These are phyloP conservation scores for Leptographium wingfieldii DNA, from an alignment of 2,329 filamentous ascomycete species.

Conservation along the genomic window DNA sequence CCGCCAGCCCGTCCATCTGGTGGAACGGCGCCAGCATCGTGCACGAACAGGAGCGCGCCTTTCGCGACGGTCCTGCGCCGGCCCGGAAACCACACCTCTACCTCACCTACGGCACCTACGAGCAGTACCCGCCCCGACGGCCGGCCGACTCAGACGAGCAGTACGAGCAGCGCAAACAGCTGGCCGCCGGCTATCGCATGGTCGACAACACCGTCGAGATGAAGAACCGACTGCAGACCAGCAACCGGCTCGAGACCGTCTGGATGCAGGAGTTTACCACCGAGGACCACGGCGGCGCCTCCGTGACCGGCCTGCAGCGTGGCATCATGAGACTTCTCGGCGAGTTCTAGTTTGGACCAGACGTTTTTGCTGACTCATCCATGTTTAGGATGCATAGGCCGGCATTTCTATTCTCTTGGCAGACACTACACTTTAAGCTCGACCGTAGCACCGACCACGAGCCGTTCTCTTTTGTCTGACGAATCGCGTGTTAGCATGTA, in stretches of 20 bases:
- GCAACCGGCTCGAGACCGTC: not conserved
- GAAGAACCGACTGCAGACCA: not conserved
- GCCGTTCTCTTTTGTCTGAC: too few species aligned
- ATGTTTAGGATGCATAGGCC: too few species aligned
- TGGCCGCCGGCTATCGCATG: not conserved
- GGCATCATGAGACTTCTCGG: constrained; percentile 4
- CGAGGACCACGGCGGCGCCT: constrained; percentile 8
- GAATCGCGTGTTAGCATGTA: too few species aligned
- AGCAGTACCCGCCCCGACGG: constrained; percentile 1
- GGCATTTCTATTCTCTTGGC: too few species aligned
- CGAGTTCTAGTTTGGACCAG: not conserved
- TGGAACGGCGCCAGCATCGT: constrained; percentile 3
- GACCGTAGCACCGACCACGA: too few species aligned
- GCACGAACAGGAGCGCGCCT: constrained; percentile 1
- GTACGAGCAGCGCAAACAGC: not conserved
- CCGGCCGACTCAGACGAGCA: constrained; percentile 4
- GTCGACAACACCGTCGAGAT: constrained; percentile 1
- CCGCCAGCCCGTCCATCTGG: constrained; percentile 9
- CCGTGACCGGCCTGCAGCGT: constrained; percentile 5
- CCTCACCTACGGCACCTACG: constrained; percentile 5
- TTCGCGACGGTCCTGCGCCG: not conserved
- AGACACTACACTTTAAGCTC: too few species aligned
- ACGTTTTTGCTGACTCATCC: too few species aligned
- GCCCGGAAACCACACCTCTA: constrained; percentile 3
- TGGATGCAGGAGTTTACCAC: constrained; percentile 5